Conservation (phyloP, 2,329 filamentous ascomycete species). For the Phyllosticta capitalensis region DNA sequence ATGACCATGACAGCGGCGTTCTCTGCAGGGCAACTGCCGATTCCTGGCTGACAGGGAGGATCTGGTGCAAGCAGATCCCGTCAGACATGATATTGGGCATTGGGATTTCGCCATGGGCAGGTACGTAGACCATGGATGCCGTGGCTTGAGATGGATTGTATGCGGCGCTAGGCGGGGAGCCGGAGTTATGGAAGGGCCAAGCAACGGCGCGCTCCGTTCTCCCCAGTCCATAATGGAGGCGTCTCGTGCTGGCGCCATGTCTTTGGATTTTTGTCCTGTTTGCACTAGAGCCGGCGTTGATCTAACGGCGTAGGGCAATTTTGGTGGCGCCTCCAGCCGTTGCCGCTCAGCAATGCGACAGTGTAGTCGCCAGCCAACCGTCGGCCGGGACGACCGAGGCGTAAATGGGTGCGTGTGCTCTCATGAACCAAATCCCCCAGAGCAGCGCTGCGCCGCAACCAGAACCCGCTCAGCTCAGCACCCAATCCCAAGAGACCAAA, state of each 20-base stretch:
- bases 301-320: not conserved
- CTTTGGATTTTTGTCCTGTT: not conserved
- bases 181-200: not conserved
- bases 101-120: not conserved
- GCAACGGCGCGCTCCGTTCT: not conserved
- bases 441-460: not conserved
- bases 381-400: not conserved
- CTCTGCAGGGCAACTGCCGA: not conserved
- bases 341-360: not conserved
- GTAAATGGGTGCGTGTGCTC: not conserved
- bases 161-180: not conserved
- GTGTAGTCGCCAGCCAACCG: not conserved
- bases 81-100: not conserved
- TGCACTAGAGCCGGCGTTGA: not conserved
- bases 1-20: not conserved
- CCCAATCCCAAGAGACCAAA: not conserved
- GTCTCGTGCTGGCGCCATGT: not conserved
- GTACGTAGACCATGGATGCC: not conserved
- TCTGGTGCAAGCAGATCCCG: not conserved
- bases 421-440: not conserved
- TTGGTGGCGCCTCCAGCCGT: not conserved
- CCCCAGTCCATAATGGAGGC: not conserved
- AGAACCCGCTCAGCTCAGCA: not conserved
- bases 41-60: not conserved
- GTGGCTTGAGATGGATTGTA: not conserved